These are phyloP conservation scores for Zostera marina DNA, from an alignment of 116 monocot genomes.

Conservation along the genomic window DNA sequence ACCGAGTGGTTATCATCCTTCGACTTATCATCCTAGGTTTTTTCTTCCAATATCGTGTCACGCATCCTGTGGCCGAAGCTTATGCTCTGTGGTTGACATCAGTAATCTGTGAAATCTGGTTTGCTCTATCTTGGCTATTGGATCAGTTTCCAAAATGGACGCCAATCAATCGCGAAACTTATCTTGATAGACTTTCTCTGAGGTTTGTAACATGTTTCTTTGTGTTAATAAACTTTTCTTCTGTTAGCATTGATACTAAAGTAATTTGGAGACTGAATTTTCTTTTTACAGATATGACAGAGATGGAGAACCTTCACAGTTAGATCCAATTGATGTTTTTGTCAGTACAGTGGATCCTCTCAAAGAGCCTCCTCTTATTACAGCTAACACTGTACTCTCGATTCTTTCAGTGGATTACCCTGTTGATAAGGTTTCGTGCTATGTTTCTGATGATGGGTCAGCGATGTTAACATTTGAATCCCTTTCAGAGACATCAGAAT, in stretches of 20 bases:
- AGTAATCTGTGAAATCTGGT: conserved; percentile 24
- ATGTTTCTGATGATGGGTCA: conserved; percentile 22
- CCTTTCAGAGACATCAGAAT: conserved; percentile 21
- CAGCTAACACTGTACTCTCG: conserved; percentile 20
- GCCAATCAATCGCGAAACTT: conserved; percentile 22
- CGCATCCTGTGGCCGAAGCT: conserved; percentile 28
- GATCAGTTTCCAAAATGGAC: conserved; percentile 26
- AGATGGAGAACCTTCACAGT: conserved; percentile 21
- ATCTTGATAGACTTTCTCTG: conserved; percentile 15
- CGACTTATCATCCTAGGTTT: conserved; percentile 39
- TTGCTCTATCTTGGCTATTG: conserved; percentile 19
- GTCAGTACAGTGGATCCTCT: conserved; percentile 28
- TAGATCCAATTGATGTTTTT: conserved; percentile 16
- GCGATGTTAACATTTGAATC: conserved; percentile 22
- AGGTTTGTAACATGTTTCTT: conserved; percentile 8
- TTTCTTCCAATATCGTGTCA: conserved; percentile 49
- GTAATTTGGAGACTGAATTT: neutral
- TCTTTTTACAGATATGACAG: conserved; percentile 18
- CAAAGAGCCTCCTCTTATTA: conserved; percentile 20
- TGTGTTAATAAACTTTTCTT: neutral
- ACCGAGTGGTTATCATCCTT: conserved; percentile 40
- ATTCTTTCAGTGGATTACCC: conserved; percentile 22
- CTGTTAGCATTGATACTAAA: neutral
- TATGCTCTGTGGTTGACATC: conserved; percentile 18
- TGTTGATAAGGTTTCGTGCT: conserved; percentile 23